phyloP scores from a whole-genome alignment of 2,329 filamentous ascomycete genomes.

The Diaporthe humulicola region DNA sequence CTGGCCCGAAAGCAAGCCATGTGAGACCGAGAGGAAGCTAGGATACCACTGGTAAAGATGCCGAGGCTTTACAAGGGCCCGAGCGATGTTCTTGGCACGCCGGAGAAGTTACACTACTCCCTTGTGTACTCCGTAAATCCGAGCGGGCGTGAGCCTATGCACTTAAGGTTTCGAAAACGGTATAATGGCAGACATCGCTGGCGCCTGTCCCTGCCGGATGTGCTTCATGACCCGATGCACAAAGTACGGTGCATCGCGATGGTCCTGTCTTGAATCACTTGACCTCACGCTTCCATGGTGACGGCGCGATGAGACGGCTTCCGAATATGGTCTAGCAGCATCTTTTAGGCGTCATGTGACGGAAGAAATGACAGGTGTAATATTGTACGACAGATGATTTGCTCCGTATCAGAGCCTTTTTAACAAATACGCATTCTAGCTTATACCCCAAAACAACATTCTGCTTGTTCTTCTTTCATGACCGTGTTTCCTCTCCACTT shows the following conservation, averaged over 20 bases:
- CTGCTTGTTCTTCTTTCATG: not conserved
- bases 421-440: no score
- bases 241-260: not conserved
- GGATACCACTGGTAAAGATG: conserved; percentile 5
- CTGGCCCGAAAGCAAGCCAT: not conserved
- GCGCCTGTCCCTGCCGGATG: no score
- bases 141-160: not conserved
- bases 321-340: no score
- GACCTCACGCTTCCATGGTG: no score
- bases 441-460: not conserved
- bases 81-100: not conserved
- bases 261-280: no score
- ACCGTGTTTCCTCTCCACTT: not conserved
- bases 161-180: not conserved
- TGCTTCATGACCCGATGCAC: not conserved
- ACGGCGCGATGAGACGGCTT: no score
- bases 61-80: not conserved
- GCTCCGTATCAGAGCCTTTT: no score
- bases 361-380: no score
- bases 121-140: not conserved
- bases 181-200: not conserved
- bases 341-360: no score
- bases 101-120: not conserved
- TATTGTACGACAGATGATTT: no score
- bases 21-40: conserved; percentile 18